Conservation (phyloP, 1,139 yeast genomes). For the Candida tropicalis region DNA sequence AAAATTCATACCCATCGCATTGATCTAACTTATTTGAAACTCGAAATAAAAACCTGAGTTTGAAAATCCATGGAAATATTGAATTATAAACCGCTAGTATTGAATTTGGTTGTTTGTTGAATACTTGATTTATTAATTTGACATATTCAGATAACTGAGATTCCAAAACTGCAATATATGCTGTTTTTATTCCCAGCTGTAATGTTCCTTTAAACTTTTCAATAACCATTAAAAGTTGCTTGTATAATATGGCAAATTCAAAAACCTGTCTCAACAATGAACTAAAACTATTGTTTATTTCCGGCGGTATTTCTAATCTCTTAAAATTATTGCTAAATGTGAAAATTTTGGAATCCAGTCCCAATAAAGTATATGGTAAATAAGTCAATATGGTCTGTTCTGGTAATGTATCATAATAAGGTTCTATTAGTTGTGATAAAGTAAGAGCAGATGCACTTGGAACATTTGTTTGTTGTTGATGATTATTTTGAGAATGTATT, state of each 20-base stretch:
- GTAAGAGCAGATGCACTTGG: slow-evolving; percentile 11
- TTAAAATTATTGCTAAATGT: slow-evolving; percentile 41
- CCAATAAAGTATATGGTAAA: slow-evolving; percentile 69
- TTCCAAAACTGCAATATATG: slow-evolving; percentile 61
- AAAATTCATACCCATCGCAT: slow-evolving; percentile 54
- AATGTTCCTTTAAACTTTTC: slow-evolving; percentile 28
- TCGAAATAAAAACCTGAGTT: slow-evolving; percentile 57
- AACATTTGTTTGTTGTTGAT: neutral
- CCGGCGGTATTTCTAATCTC: slow-evolving; percentile 49
- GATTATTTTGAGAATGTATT: neutral
- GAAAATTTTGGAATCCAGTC: slow-evolving; percentile 68
- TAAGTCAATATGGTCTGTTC: slow-evolving; percentile 59
- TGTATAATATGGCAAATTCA: slow-evolving; percentile 76
- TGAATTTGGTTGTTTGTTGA: slow-evolving; percentile 32
- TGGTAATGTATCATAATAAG: slow-evolving; percentile 36
- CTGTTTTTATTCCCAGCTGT: slow-evolving; percentile 61
- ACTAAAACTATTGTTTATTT: slow-evolving; percentile 59
- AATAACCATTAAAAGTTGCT: slow-evolving; percentile 39
- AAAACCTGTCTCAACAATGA: slow-evolving; percentile 59
- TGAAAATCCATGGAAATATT: slow-evolving; percentile 48
- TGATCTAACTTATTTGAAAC: slow-evolving; percentile 36
- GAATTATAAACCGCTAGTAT: slow-evolving; percentile 46
- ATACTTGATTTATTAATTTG: slow-evolving; percentile 55
- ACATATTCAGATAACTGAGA: slow-evolving; percentile 57
- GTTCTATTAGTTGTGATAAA: slow-evolving; percentile 26